Evolutionary conservation across 768 basidiomycete genomes (phyloP).

Genomic region (Sarcodon aspratus): DNA sequence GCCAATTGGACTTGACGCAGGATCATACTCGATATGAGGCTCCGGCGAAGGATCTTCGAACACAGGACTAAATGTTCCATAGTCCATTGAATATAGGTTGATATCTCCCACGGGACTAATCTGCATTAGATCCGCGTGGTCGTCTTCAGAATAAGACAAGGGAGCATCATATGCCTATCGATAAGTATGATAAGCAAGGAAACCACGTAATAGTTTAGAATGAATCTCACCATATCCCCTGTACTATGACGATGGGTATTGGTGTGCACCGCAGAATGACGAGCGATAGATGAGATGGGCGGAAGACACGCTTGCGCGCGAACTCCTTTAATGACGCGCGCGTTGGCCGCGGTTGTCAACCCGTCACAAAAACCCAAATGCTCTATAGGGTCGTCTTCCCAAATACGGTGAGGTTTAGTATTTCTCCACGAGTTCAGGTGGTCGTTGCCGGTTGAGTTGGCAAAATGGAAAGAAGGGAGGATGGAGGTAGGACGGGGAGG

Average conservation of each 20-base stretch:
- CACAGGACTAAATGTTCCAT: conserved; percentile 47
- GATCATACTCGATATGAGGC: conserved; percentile 35
- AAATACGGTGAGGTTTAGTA: conserved; percentile 53
- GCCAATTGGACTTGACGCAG: conserved; percentile 56
- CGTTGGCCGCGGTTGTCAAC: conserved; percentile 72
- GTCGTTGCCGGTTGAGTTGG: conserved; percentile 57
- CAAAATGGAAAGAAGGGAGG: conserved; percentile 40
- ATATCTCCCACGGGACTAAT: neutral
- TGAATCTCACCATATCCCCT: neutral
- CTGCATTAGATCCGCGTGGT: neutral
- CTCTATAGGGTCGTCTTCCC: conserved; percentile 40
- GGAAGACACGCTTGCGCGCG: conserved; percentile 79
- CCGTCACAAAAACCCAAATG: conserved; percentile 57
- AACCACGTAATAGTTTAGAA: neutral
- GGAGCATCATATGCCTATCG: conserved; percentile 7
- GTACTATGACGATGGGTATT: neutral
- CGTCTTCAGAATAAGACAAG: neutral
- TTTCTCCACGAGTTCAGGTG: conserved; percentile 65
- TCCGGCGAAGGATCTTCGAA: conserved; percentile 58
- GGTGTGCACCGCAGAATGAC: neutral
- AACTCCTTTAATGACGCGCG: conserved; percentile 75
- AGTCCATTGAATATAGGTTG: conserved; percentile 14
- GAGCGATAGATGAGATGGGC: conserved; percentile 37
- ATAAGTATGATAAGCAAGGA: neutral
- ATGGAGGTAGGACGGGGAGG: conserved; percentile 22